phyloP scores from a whole-genome alignment of 805 yeast genomes.

The Danielia reshetovae region DNA sequence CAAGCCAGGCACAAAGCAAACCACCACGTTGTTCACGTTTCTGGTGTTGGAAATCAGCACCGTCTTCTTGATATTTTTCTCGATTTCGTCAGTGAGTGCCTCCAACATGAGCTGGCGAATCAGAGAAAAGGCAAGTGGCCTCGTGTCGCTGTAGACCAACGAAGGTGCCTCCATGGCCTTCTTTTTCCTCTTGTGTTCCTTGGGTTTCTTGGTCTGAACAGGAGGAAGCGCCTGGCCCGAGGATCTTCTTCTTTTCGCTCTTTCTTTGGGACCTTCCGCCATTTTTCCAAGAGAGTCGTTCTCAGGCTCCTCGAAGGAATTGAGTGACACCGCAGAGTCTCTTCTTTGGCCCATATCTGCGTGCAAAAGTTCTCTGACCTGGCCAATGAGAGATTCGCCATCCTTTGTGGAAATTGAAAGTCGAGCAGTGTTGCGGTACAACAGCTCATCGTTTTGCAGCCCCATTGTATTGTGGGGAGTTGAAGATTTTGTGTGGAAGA shows the following conservation, averaged over 20 bases:
- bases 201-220: slow-evolving; percentile 16
- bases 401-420: slow-evolving; percentile 24
- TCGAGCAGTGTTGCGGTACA: slow-evolving; percentile 23
- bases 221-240: slow-evolving; percentile 25
- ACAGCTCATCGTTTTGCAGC: slow-evolving; percentile 19
- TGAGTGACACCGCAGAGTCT: slow-evolving; percentile 22
- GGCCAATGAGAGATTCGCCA: slow-evolving; percentile 15
- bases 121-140: background rate
- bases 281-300: slow-evolving; percentile 11
- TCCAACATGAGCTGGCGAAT: background rate
- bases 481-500: no score
- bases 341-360: slow-evolving; percentile 11
- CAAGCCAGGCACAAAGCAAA: slow-evolving; percentile 65
- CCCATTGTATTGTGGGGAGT: no score
- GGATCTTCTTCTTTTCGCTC: slow-evolving; percentile 36
- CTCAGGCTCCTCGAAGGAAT: slow-evolving; percentile 21
- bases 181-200: slow-evolving; percentile 27
- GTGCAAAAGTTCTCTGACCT: slow-evolving; percentile 15
- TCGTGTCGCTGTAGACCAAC: background rate
- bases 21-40: slow-evolving; percentile 41
- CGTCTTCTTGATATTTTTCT: background rate
- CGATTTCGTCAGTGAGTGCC: slow-evolving; percentile 1
- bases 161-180: slow-evolving; percentile 13
- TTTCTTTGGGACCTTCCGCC: background rate
- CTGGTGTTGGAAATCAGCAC: background rate